phyloP scores from a whole-genome alignment of 768 basidiomycete species.

The Dentipellis sp. region DNA sequence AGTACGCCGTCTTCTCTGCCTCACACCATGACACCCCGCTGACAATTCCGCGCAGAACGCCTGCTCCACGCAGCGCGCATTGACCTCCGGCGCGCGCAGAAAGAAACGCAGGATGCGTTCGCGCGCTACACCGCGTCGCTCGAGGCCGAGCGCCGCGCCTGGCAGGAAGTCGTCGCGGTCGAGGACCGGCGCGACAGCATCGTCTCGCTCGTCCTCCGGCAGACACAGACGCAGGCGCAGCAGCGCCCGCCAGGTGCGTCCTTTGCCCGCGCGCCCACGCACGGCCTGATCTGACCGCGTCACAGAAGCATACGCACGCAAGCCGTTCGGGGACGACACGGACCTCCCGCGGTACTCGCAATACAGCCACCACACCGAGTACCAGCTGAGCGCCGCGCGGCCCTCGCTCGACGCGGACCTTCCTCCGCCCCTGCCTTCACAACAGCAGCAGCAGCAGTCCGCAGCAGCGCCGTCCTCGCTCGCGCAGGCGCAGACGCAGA shows the following conservation, averaged over 20 bases:
- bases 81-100: conserved; percentile 13
- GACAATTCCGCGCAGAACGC: neutral
- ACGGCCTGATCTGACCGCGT: too few species aligned
- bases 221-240: conserved; percentile 8
- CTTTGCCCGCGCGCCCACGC: too few species aligned
- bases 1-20: conserved; percentile 1
- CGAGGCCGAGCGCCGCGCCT: conserved; percentile 10
- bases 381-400: conserved; percentile 1
- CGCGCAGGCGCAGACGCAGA: neutral
- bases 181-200: conserved; percentile 13
- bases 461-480: too few species aligned
- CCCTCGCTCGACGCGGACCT: neutral
- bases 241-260: conserved; percentile 8
- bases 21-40: neutral
- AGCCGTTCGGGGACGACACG: conserved; percentile 4
- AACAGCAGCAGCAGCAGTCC: too few species aligned
- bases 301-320: conserved; percentile 12
- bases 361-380: conserved; percentile 1
- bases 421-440: too few species aligned
- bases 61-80: conserved; percentile 9
- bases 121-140: conserved; percentile 9
- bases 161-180: conserved; percentile 8
- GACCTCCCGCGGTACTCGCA: conserved; percentile 8
- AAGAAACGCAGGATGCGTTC: conserved; percentile 12
- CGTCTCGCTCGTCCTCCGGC: conserved; percentile 13